Percentiles rank a stretch among this genome's conserved stretches.
Evolutionary conservation across 495 filamentous ascomycete species (phyloP).

Genomic region (Alectoria sarmentosa): DNA sequence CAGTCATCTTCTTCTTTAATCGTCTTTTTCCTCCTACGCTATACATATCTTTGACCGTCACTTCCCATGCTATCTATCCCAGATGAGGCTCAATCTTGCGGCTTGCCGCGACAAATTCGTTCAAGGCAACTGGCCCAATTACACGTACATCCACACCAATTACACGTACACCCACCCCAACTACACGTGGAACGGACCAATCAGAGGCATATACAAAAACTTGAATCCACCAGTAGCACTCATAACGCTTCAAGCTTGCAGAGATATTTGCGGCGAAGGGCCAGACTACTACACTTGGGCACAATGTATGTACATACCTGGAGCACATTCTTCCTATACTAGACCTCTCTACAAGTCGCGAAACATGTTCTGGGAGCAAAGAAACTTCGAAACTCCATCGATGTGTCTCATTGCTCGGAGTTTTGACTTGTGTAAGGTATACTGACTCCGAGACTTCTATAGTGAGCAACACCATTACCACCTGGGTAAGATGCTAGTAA

Average conservation of each 20-base stretch:
- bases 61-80: not conserved
- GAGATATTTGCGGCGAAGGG: slow-evolving; percentile 30
- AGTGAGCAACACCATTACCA: slow-evolving; percentile 37
- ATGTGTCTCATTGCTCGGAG: too few species aligned
- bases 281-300: slow-evolving; percentile 26
- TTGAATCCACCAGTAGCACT: not conserved
- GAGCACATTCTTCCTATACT: too few species aligned
- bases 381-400: too few species aligned
- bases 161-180: slow-evolving; percentile 16
- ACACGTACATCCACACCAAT: slow-evolving; percentile 6
- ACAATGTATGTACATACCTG: too few species aligned
- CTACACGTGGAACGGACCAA: not conserved
- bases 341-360: too few species aligned
- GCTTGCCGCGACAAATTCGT: slow-evolving; percentile 10
- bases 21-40: not conserved
- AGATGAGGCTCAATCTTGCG: slow-evolving; percentile 17
- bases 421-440: too few species aligned
- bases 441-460: too few species aligned
- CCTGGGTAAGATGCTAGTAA: slow-evolving; percentile 31
- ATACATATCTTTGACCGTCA: not conserved
- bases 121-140: not conserved
- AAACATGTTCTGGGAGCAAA: too few species aligned
- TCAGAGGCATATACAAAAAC: slow-evolving; percentile 1
- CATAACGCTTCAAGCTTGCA: slow-evolving; percentile 29
- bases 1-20: not conserved